Conservation (phyloP, 192 early-diverging fungal species). For the Rhizophagus clarus region DNA sequence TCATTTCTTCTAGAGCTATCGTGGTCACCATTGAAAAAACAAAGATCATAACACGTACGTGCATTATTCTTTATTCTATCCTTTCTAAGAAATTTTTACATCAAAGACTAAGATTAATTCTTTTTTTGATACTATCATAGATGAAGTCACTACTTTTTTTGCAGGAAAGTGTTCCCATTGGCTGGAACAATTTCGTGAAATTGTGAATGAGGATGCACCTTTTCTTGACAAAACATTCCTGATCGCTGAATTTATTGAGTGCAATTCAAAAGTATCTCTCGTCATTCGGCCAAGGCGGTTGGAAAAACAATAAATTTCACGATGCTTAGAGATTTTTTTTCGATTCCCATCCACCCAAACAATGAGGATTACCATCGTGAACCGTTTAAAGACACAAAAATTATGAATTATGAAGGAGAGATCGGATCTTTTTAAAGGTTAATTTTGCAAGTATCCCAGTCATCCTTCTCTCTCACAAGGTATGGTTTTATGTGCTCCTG, state of each 20-base stretch:
- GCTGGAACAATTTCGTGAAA: background rate
- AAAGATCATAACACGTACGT: conserved; percentile 16
- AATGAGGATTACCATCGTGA: conserved; percentile 15
- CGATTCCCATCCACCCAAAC: conserved; percentile 9
- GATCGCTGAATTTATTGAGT: conserved; percentile 21
- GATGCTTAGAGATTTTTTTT: conserved; percentile 27
- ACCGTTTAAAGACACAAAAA: conserved; percentile 21
- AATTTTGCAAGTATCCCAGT: conserved; percentile 34
- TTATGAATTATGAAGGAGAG: conserved; percentile 19
- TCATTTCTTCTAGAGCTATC: conserved; percentile 3
- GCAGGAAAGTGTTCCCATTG: conserved; percentile 7
- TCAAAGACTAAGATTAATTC: too few relatives aligned
- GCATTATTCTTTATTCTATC: background rate
- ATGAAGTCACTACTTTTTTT: background rate
- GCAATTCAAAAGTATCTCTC: conserved; percentile 5
- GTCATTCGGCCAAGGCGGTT: conserved; percentile 1
- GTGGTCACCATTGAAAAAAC: conserved; percentile 16
- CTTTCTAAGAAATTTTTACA: conserved; percentile 13
- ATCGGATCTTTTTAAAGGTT: background rate
- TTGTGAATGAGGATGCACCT: conserved; percentile 6
- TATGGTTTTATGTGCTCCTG: background rate
- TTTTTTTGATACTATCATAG: conserved; percentile 4
- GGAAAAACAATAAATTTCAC: conserved; percentile 30
- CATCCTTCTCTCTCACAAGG: conserved; percentile 21
- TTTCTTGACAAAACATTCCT: conserved; percentile 21